Conservation (phyloP, 2,329 filamentous ascomycete genomes). For the Monilinia aucupariae region DNA sequence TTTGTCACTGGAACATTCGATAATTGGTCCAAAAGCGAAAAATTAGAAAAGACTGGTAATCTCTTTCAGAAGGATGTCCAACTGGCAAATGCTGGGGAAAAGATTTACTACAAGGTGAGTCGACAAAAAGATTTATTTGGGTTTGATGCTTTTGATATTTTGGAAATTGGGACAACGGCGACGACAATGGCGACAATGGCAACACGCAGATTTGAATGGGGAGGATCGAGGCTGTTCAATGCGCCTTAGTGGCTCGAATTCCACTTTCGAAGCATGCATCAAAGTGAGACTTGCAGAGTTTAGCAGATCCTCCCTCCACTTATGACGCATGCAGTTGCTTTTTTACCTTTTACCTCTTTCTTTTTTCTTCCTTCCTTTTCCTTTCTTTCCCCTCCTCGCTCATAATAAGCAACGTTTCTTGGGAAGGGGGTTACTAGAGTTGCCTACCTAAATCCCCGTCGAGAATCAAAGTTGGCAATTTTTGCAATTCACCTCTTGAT, state of each 20-base stretch:
- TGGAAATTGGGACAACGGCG: not conserved
- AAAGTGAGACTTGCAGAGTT: slow-evolving; percentile 5
- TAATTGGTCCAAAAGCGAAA: slow-evolving; percentile 81
- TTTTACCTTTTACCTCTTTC: not conserved
- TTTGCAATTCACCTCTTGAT: slow-evolving; percentile 2
- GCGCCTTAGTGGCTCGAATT: slow-evolving; percentile 13
- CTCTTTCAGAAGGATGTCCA: slow-evolving; percentile 76
- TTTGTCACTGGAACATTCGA: slow-evolving; percentile 96
- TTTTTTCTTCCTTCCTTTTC: too few relatives aligned
- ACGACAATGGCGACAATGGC: not conserved
- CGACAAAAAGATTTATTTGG: not conserved
- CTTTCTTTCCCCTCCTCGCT: too few relatives aligned
- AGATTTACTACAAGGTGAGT: slow-evolving; percentile 91
- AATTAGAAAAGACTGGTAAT: slow-evolving; percentile 70
- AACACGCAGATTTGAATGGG: not conserved
- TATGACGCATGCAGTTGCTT: slow-evolving; percentile 13
- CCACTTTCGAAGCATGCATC: slow-evolving; percentile 11
- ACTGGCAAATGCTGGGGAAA: slow-evolving; percentile 59
- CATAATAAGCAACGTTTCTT: not conserved
- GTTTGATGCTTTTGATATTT: not conserved
- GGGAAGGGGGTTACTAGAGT: slow-evolving; percentile 3
- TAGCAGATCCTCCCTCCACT: slow-evolving; percentile 10
- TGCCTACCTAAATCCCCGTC: too few relatives aligned
- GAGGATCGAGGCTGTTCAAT: not conserved
- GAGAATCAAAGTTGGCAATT: slow-evolving; percentile 13